These are phyloP conservation scores for Stagonosporopsis rhizophila DNA, from an alignment of 2,329 filamentous ascomycete species.

Conservation along the genomic window DNA sequence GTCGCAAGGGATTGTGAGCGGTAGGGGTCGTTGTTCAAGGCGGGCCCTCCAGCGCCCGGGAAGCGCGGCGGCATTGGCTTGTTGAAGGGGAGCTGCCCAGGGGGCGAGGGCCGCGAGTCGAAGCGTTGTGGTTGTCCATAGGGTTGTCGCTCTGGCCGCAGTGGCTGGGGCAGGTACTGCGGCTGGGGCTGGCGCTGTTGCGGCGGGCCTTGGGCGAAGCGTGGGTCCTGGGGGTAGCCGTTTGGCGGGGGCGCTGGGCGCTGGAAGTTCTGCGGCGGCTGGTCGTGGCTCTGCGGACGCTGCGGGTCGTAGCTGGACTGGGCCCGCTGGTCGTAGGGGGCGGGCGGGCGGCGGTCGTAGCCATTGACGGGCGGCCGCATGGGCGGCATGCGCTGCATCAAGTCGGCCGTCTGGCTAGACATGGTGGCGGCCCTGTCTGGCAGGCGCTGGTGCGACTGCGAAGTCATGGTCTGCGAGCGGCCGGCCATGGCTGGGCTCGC, in stretches of 20 bases:
- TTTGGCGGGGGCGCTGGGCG: slow-evolving; percentile 43
- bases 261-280: slow-evolving; percentile 35
- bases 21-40: slow-evolving; percentile 83
- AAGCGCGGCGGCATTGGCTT: slow-evolving; percentile 66
- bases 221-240: slow-evolving; percentile 49
- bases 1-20: slow-evolving; percentile 92
- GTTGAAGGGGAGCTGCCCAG: slow-evolving; percentile 57
- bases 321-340: slow-evolving; percentile 38
- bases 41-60: slow-evolving; percentile 64
- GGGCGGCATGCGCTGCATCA: slow-evolving; percentile 70
- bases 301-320: slow-evolving; percentile 36
- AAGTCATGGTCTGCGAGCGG: slow-evolving; percentile 94
- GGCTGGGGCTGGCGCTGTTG: slow-evolving; percentile 56
- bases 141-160: slow-evolving; percentile 69
- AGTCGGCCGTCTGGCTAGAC: slow-evolving; percentile 54
- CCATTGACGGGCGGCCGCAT: slow-evolving; percentile 59
- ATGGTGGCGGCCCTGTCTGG: slow-evolving; percentile 78
- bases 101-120: slow-evolving; percentile 63
- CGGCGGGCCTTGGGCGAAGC: slow-evolving; percentile 44
- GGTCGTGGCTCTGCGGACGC: slow-evolving; percentile 37
- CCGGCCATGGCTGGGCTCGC: slow-evolving; percentile 76
- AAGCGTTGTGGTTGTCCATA: slow-evolving; percentile 76
- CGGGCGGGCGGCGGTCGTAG: slow-evolving; percentile 47
- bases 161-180: slow-evolving; percentile 66
- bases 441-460: slow-evolving; percentile 68